Base-by-base conservation (phyloP, 805 yeast genomes). In the Candida nitratophila region DNA sequence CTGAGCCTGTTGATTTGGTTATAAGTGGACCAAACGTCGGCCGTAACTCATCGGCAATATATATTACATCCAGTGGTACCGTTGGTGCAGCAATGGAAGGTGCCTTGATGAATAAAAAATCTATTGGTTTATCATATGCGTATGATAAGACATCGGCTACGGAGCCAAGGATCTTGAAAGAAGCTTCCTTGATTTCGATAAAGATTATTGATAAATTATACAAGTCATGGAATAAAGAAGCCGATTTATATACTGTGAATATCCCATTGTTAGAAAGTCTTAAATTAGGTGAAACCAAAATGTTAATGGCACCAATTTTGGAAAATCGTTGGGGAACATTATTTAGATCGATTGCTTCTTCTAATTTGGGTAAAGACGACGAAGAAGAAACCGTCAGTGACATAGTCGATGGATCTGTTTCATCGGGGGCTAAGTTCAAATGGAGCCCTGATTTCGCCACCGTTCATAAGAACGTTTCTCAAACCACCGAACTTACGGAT, bases 21-120 rank as follows among this genome's bases (percentile, higher is more conserved):
- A 62, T 93, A 20, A 85, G 96, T 44, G 99, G 99, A 1, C 99
- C 99, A 8, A 93, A 93, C 60, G 91, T 84, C 52, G 99, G 99
- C 20, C 79, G 96, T 58, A 93, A 93, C 63, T 81, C 96, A 2
- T 79, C 91, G 21, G 88, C 95, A 6, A 76, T 91, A 38, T 93
- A 89, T 62, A 85, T 89, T 44, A 74, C 93, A 54, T 80, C 96
- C 4, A 83, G 95, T 52, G 99, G 99, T 14, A 93, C 99, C 2
- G 83, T 93, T 16, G 99, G 99, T 22, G 98, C 96, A 3, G 93
- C 97, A 1, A 77, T 90, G 88, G 99, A 93, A 65, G 95, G 90
- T 1, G 86, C 84, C 2, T 76, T 90, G 36, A 77, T 73, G 44
- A 83, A 81, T 0, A 77, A 79, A 27, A 81, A 72, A 51, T 69